phyloP scores from a whole-genome alignment of 2,329 filamentous ascomycete genomes.

The Trichoderma endophyticum region DNA sequence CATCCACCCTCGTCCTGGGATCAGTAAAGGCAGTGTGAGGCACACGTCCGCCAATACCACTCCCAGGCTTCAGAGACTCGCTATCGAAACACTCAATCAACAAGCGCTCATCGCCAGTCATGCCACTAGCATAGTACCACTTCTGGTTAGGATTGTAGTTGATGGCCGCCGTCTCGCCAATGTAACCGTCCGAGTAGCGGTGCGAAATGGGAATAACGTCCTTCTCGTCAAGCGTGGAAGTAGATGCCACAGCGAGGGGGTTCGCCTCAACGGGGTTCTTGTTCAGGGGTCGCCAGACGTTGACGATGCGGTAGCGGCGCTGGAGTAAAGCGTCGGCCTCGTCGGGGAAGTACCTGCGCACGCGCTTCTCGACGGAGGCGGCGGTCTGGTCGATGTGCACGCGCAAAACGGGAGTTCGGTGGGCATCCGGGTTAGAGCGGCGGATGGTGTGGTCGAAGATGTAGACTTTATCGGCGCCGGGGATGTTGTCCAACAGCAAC shows the following conservation, averaged over 20 bases:
- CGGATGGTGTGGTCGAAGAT: slow-evolving; percentile 90
- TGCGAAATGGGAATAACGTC: slow-evolving; percentile 73
- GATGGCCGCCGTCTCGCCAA: slow-evolving; percentile 72
- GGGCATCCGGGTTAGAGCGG: slow-evolving; percentile 55
- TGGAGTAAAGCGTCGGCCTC: slow-evolving; percentile 64
- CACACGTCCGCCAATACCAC: slow-evolving; percentile 52
- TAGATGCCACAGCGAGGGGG: slow-evolving; percentile 68
- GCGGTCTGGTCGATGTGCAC: slow-evolving; percentile 85
- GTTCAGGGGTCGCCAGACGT: slow-evolving; percentile 74
- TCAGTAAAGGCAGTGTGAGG: slow-evolving; percentile 81
- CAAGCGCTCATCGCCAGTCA: slow-evolving; percentile 69
- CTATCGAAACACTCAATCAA: slow-evolving; percentile 78
- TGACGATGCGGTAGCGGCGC: slow-evolving; percentile 77
- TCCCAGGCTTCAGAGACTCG: slow-evolving; percentile 49
- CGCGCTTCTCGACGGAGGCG: slow-evolving; percentile 61
- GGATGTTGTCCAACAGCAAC: slow-evolving; percentile 64
- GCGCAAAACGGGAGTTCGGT: slow-evolving; percentile 65
- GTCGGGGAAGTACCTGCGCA: slow-evolving; percentile 65
- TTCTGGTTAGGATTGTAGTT: slow-evolving; percentile 57
- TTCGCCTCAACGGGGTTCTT: slow-evolving; percentile 59
- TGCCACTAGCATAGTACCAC: slow-evolving; percentile 80
- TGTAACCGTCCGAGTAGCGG: slow-evolving; percentile 61
- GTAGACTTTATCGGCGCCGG: slow-evolving; percentile 63
- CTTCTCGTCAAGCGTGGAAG: slow-evolving; percentile 54
- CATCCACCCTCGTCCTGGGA: slow-evolving; percentile 65